Conservation (phyloP, 345 rosid species). For the Murraya koenigii region DNA sequence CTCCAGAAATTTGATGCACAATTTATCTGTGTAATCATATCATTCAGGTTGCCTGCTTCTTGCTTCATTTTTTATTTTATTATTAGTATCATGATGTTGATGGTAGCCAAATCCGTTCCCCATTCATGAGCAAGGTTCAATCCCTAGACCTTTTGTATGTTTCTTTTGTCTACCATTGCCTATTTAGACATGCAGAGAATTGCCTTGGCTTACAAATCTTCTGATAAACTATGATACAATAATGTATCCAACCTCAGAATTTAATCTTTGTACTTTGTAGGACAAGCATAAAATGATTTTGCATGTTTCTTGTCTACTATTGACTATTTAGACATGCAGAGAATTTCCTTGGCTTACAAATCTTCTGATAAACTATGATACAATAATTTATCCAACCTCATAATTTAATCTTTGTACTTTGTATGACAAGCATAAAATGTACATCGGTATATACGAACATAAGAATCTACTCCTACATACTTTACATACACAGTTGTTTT, state of each 20-base stretch:
- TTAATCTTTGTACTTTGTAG: not conserved
- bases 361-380: not conserved
- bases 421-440: too few species aligned
- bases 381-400: not conserved
- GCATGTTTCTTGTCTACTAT: not conserved
- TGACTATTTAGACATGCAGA: not conserved
- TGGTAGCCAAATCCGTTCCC: too few species aligned
- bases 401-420: not conserved
- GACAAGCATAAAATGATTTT: too few species aligned
- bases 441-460: not conserved
- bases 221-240: not conserved
- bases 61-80: not conserved
- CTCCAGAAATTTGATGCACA: not conserved
- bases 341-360: not conserved
- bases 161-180: not conserved
- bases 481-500: not conserved
- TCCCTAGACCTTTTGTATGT: not conserved
- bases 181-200: not conserved
- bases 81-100: too few species aligned
- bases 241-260: not conserved
- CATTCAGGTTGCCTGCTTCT: not conserved
- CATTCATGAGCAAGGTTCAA: too few species aligned
- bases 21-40: not conserved
- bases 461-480: not conserved
- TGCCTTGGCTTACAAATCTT: not conserved